Percentiles rank a stretch among this genome's conserved stretches.
Conservation (phyloP, 2,329 filamentous ascomycete species). For the Cladophialophora psammophila region DNA sequence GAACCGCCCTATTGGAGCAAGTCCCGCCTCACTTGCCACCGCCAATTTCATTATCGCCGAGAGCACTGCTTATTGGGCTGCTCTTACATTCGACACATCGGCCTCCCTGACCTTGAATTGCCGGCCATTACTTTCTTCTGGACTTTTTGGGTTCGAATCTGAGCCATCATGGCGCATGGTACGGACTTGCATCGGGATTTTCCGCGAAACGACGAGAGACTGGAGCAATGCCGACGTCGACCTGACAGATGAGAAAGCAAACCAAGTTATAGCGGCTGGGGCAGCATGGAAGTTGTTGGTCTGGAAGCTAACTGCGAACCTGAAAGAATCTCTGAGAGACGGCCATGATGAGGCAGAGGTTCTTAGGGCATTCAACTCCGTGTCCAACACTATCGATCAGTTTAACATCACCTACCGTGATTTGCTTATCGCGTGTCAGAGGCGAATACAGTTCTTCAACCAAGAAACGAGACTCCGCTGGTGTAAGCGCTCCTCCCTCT, state of each 20-base stretch:
- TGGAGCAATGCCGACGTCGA: conserved; percentile 41
- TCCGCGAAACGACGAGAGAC: conserved; percentile 41
- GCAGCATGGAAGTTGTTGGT: conserved; percentile 43
- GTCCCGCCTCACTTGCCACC: conserved; percentile 43
- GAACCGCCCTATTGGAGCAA: conserved; percentile 21
- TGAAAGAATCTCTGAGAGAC: conserved; percentile 46
- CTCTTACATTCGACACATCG: conserved; percentile 54
- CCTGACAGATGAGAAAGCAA: conserved; percentile 43
- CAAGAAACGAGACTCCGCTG: conserved; percentile 46
- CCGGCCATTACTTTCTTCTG: conserved; percentile 50
- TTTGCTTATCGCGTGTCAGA: conserved; percentile 42
- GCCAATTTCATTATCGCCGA: conserved; percentile 49
- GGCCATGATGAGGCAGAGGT: conserved; percentile 45
- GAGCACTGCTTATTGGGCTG: conserved; percentile 53
- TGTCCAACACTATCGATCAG: conserved; percentile 42
- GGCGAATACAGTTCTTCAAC: conserved; percentile 44
- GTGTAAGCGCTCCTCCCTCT: conserved; percentile 33
- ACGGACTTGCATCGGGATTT: conserved; percentile 42
- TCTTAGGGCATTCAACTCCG: conserved; percentile 40
- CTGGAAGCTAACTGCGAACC: conserved; percentile 44
- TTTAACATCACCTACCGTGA: conserved; percentile 44
- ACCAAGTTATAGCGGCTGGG: conserved; percentile 44
- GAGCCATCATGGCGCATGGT: conserved; percentile 44
- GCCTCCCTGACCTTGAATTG: conserved; percentile 53
- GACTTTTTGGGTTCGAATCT: conserved; percentile 44